Conservation (phyloP, 495 filamentous ascomycete species). For the Lasiosphaeriaceae sp. region DNA sequence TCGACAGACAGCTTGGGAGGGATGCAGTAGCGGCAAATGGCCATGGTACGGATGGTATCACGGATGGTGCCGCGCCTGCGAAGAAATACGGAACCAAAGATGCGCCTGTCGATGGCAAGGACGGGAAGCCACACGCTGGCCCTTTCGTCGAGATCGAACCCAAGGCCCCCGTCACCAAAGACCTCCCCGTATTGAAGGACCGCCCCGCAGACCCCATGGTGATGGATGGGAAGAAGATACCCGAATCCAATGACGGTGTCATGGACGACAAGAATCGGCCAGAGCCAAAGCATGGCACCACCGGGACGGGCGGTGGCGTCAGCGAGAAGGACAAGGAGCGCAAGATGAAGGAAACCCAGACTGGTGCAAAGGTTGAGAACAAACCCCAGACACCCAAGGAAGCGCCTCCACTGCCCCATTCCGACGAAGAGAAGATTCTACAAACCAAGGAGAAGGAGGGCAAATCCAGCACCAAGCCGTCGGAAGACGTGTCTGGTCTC, state of each 20-base stretch:
- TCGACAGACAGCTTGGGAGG: constrained; percentile 14
- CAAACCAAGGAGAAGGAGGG: constrained; percentile 43
- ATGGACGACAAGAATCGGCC: constrained; percentile 80
- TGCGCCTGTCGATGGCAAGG: constrained; percentile 90
- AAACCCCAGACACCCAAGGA: constrained; percentile 80
- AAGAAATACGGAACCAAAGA: constrained; percentile 67
- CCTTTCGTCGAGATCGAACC: constrained; percentile 73
- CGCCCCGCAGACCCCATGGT: constrained; percentile 43
- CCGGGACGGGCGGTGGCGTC: constrained; percentile 82
- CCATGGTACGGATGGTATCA: constrained; percentile 1
- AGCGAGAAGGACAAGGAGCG: constrained; percentile 75
- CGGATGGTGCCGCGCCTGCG: constrained; percentile 18
- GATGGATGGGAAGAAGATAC: constrained; percentile 66
- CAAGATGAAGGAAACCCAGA: constrained; percentile 55
- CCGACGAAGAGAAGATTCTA: constrained; percentile 60
- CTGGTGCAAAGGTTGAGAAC: constrained; percentile 62
- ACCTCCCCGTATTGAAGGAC: constrained; percentile 44
- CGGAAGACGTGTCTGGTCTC: constrained; percentile 53
- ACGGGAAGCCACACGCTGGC: constrained; percentile 91
- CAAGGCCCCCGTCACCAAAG: constrained; percentile 34
- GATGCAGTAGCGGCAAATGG: constrained; percentile 12
- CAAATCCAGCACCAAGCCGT: constrained; percentile 26
- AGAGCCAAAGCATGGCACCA: constrained; percentile 76
- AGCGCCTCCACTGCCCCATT: constrained; percentile 73
- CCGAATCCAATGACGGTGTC: constrained; percentile 76